These are phyloP conservation scores for Diplodia mutila DNA, from an alignment of 2,329 filamentous ascomycete species.

Conservation along the genomic window DNA sequence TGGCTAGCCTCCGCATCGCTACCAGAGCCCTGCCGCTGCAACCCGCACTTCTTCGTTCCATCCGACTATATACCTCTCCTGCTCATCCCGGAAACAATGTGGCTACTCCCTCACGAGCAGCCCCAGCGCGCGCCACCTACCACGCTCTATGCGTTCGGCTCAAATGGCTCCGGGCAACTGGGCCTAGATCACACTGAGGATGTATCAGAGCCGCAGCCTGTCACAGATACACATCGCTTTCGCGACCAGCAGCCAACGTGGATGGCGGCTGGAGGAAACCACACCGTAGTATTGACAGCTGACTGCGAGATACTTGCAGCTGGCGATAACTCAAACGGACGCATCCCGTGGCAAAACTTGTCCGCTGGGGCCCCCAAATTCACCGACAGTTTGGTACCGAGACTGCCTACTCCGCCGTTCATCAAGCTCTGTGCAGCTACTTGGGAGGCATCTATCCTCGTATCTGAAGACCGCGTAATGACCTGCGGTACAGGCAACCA, in stretches of 20 bases:
- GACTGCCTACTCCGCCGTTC: not conserved
- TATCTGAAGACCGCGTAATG: conserved; percentile 62
- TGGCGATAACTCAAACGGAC: conserved; percentile 61
- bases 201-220: conserved; percentile 37
- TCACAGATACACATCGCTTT: conserved; percentile 24
- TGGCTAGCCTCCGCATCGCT: not conserved
- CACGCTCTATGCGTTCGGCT: conserved; percentile 53
- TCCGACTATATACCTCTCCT: not conserved
- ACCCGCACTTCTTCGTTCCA: not conserved
- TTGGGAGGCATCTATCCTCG: conserved; percentile 71
- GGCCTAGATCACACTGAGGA: conserved; percentile 51
- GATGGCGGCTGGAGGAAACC: conserved; percentile 77
- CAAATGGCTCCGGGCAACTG: conserved; percentile 58
- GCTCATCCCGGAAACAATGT: not conserved
- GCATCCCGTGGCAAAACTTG: conserved; percentile 17
- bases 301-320: conserved; percentile 65
- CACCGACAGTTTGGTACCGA: conserved; percentile 12
- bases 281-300: conserved; percentile 73
- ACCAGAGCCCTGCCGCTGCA: not conserved
- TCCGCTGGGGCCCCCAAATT: not conserved
- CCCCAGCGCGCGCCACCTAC: conserved; percentile 3
- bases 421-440: conserved; percentile 65
- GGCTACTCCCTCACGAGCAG: conserved; percentile 8
- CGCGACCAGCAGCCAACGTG: conserved; percentile 25
- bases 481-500: conserved; percentile 68